Base-by-base conservation (phyloP, 805 yeast genomes). In the Barnettozyma californica region DNA sequence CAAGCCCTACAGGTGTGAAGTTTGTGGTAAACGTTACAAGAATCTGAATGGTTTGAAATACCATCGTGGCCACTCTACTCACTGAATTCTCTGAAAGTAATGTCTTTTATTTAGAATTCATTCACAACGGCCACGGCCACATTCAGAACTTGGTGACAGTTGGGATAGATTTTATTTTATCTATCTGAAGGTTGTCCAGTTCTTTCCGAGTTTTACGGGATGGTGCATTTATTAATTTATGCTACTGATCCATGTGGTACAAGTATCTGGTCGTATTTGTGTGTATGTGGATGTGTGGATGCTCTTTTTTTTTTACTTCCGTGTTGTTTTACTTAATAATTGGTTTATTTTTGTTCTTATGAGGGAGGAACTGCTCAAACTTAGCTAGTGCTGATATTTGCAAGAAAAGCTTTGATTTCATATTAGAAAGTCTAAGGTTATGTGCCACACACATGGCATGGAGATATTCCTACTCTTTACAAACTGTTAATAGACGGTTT, bases 21-120 rank as follows among this genome's bases (percentile, higher is more conserved):
- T 92, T 39, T 94, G 99, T 70, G 98, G 98, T 50, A 94, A 92
- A 69, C 74, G 99, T 49, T 94, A 94, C 72, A 94, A 94, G 75
- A 94, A 94, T 63, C 73, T 94, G 61, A 94, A 94, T 66, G 99
- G 99, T 25, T 75, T 94, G 67, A 94, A 94, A 69, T 94, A 94
- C 67, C 99, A 94, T 68, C 80, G 97, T 60, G 98, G 97, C 20
- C 99, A 94, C 69, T 83, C 97, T n/a, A 92, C 98, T 39, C 98
- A 92, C 73, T 91, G 48, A 50, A 29, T 11, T n/a, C n/a, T 29
- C 7, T 29, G 16, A 29, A 29, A 29, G 33, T 13, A 16, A 14
- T 13, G 16, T 29, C 33, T 4, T 29, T 29, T 13, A n/a, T 29
- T 16, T 29, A 29, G 33, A 29, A 29, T 29, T 13, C 33, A 4